phyloP scores from a whole-genome alignment of 768 basidiomycete genomes.

The Pulveroboletus sp. region DNA sequence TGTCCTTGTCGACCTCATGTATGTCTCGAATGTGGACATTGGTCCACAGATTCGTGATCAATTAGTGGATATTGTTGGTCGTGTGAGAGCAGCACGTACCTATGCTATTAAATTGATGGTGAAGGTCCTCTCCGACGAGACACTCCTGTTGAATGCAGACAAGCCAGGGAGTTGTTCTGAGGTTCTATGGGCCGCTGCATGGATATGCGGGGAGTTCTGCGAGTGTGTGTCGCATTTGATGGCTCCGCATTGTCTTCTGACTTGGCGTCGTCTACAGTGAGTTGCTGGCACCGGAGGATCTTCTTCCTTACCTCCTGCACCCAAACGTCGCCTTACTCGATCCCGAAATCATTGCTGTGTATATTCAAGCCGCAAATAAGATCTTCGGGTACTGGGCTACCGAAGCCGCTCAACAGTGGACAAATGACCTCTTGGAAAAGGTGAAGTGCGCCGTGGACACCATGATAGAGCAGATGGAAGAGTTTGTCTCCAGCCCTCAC shows the following conservation, averaged over 20 bases:
- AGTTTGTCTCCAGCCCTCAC: conserved; percentile 57
- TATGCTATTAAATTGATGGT: conserved; percentile 85
- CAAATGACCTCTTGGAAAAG: conserved; percentile 60
- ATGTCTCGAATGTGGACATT: conserved; percentile 77
- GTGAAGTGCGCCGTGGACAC: conserved; percentile 60
- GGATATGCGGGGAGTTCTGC: conserved; percentile 95
- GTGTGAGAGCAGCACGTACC: conserved; percentile 69
- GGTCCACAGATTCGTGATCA: conserved; percentile 77
- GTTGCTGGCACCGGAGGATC: conserved; percentile 69
- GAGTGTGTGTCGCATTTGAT: conserved; percentile 46
- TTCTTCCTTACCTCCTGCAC: conserved; percentile 66
- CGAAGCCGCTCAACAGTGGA: conserved; percentile 73
- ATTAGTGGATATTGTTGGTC: conserved; percentile 79
- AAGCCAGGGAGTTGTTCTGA: conserved; percentile 77
- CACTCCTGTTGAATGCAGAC: conserved; percentile 58
- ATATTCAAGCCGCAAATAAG: conserved; percentile 79
- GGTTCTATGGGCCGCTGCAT: conserved; percentile 90
- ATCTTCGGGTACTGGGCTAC: conserved; percentile 84
- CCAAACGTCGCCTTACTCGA: conserved; percentile 51
- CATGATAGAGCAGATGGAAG: conserved; percentile 52
- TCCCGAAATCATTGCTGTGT: conserved; percentile 68
- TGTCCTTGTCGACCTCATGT: conserved; percentile 86
- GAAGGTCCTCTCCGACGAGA: conserved; percentile 73
- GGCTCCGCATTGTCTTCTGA: not conserved
- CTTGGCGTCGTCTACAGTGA: conserved; percentile 44